Base-by-base conservation (phyloP, 2,329 filamentous ascomycete genomes). In the Bipolaris zeicola region DNA sequence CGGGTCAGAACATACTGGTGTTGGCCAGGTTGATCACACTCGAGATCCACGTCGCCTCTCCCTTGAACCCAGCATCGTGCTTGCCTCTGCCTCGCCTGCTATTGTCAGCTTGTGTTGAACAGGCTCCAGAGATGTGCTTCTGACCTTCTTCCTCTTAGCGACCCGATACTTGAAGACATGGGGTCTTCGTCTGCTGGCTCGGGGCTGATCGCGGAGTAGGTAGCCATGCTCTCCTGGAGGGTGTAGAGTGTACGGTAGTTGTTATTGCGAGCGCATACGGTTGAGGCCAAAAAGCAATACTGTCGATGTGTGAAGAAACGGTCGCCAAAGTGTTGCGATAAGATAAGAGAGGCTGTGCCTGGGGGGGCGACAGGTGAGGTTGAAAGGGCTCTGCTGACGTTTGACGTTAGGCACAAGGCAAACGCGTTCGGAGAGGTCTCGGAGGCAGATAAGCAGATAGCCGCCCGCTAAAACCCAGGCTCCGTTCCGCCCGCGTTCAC, bases 21-120 rank as follows among this genome's bases (percentile, higher is more conserved):
- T 99, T 99, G 63, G 98, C 83, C 63, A 99, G 82, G 76, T 99
- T 99, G 79, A 98, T 89, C 64, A 95, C 89, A 74, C 93, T 96
- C 79, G 92, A 96, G 51, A 89, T 77, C 87, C 91, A 96, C 66
- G 91, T 90, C 66, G 95, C 95, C 72, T 93, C 86, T 52, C 95
- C 93, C 58, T 77, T 77, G 39, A 78, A 73, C 48, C 89, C 89
- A 54, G 83, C 85, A 76, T 90, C 87, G 78, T 92, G 92, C 68
- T 89, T 87, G 62, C 83, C 85, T 71, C 87, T 79, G 24, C 77
- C 81, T 66, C 83, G 80, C 74, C 87, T 85, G 55, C 57, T 22
- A 20, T 36, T 45, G 61, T 77, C 55, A 76, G 72, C 55, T 43
- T 33, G 20, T 6, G 18, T 34, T 34, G 44, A 14, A 24, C 28